Conservation (phyloP, 2,329 filamentous ascomycete genomes). For the Fusarium illudens region DNA sequence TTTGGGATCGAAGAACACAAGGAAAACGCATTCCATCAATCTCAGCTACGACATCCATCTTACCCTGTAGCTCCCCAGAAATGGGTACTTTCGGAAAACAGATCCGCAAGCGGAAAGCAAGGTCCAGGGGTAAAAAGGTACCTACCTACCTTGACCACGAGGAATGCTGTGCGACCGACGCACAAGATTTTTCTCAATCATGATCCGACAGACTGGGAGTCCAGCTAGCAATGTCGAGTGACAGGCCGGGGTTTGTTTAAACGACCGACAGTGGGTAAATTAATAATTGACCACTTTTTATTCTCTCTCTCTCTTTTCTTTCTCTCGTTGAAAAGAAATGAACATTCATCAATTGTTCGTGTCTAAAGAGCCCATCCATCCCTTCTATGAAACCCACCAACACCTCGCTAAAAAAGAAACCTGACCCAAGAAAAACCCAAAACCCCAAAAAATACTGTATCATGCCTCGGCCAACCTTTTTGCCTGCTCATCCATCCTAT, state of each 20-base stretch:
- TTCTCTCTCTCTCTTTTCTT: too few species aligned
- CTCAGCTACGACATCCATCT: neutral
- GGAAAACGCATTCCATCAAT: neutral
- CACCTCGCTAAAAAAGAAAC: neutral
- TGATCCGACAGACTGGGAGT: neutral
- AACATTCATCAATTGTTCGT: neutral
- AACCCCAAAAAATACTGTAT: neutral
- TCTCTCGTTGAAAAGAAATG: neutral
- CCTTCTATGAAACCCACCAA: neutral
- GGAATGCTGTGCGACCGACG: neutral
- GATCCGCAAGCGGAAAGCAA: neutral
- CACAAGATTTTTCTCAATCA: neutral
- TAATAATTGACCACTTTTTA: too few species aligned
- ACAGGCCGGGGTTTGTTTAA: too few species aligned
- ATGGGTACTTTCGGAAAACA: neutral
- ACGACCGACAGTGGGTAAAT: too few species aligned
- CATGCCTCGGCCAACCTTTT: neutral
- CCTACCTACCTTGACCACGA: too few species aligned
- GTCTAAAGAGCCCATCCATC: neutral
- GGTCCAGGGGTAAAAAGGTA: neutral
- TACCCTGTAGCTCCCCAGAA: neutral
- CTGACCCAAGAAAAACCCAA: neutral
- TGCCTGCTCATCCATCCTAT: slow-evolving; percentile 15
- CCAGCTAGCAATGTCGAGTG: neutral
- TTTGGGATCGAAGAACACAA: neutral